phyloP scores from a whole-genome alignment of 2,329 filamentous ascomycete species.

The Penicillium griseofulvum region DNA sequence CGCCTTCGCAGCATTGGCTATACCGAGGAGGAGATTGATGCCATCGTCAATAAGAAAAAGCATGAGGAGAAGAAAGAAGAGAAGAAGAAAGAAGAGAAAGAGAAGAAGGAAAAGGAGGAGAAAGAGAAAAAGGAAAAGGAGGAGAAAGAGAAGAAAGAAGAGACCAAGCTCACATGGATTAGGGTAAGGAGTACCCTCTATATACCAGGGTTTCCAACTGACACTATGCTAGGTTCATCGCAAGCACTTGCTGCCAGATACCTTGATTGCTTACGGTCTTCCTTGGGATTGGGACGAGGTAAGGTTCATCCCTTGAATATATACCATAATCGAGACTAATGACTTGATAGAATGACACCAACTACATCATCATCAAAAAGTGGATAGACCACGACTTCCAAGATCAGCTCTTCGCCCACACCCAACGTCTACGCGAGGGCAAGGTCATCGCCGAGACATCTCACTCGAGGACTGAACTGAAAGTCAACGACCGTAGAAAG shows the following conservation, averaged over 20 bases:
- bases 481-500: constrained; percentile 42
- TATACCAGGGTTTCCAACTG: neutral
- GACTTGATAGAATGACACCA: constrained; percentile 53
- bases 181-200: constrained; percentile 33
- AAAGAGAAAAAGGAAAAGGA: constrained; percentile 30
- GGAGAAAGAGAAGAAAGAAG: constrained; percentile 33
- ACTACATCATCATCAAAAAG: constrained; percentile 70
- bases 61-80: constrained; percentile 33
- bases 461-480: constrained; percentile 40
- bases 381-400: constrained; percentile 72
- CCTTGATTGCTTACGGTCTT: constrained; percentile 45
- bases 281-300: constrained; percentile 50
- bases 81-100: constrained; percentile 19
- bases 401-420: constrained; percentile 70
- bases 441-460: constrained; percentile 38
- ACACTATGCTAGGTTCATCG: constrained; percentile 40
- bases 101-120: constrained; percentile 43
- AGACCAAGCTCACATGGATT: constrained; percentile 41
- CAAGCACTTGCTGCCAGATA: constrained; percentile 47
- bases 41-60: constrained; percentile 41
- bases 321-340: neutral
- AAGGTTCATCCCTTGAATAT: constrained; percentile 16
- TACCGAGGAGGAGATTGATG: constrained; percentile 43
- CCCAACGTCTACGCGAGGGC: constrained; percentile 60
- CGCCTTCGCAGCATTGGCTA: constrained; percentile 42